A percentile compares a stretch with the other conserved stretches of the same genome.
Conservation (phyloP, 129 eudicot genomes). For the Glebionis coronaria region DNA sequence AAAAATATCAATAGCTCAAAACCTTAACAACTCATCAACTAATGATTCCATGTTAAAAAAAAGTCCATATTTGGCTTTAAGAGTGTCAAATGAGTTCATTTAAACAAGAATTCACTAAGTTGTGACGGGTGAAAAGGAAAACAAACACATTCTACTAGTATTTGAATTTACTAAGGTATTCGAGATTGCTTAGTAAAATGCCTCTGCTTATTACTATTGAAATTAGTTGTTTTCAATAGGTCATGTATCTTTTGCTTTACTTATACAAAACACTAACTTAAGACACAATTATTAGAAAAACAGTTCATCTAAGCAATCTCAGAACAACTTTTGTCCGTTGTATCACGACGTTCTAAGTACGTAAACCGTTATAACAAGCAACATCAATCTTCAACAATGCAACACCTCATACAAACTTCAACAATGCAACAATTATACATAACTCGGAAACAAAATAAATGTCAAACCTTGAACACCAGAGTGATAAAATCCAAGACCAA, state of each 20-base stretch:
- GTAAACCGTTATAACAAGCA: too few species aligned
- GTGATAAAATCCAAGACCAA: conserved; percentile 81
- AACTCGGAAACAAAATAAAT: conserved; percentile 19
- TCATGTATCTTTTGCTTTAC: too few species aligned
- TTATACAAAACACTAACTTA: neutral
- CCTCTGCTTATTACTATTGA: too few species aligned
- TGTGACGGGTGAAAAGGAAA: too few species aligned
- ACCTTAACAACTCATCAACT: neutral
- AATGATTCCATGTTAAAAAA: neutral
- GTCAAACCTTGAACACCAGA: conserved; percentile 84
- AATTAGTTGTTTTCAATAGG: too few species aligned
- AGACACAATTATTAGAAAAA: neutral
- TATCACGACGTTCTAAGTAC: too few species aligned
- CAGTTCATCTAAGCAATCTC: too few species aligned
- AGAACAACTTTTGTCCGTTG: too few species aligned
- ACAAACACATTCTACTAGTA: too few species aligned
- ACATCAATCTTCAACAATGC: neutral
- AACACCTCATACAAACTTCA: neutral
- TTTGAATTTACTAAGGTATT: too few species aligned
- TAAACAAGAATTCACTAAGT: neutral
- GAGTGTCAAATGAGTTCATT: conserved; percentile 15
- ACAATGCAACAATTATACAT: conserved; percentile 7
- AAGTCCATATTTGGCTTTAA: neutral
- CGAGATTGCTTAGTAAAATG: too few species aligned
- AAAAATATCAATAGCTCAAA: neutral